Evolutionary conservation across 305 asterid species (phyloP).

Genomic region (Fraxinus velutina): DNA sequence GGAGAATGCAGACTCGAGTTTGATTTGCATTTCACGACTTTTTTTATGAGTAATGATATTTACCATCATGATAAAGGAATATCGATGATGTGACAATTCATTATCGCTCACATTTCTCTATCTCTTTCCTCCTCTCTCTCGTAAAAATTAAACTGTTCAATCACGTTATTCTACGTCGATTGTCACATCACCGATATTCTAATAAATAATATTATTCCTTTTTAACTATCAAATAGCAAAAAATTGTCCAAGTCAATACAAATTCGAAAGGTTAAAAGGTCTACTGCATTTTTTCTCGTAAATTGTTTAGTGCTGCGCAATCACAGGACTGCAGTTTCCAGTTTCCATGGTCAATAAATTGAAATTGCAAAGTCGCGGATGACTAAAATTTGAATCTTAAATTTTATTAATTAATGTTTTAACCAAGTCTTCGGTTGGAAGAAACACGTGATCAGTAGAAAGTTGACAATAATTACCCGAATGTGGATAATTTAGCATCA

Average conservation of each 20-base stretch:
- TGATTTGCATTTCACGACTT: no score
- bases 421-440: not conserved
- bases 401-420: no score
- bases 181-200: no score
- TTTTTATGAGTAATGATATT: no score
- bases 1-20: no score
- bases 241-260: not conserved
- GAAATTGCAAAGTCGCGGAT: not conserved
- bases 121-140: no score
- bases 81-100: not conserved
- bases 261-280: not conserved
- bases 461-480: not conserved
- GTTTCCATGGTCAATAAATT: not conserved
- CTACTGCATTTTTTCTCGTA: not conserved
- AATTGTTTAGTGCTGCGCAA: not conserved
- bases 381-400: not conserved
- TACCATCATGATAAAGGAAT: no score
- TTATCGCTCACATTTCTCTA: not conserved
- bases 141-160: not conserved
- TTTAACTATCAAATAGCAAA: not conserved
- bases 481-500: not conserved
- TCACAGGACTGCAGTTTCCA: not conserved
- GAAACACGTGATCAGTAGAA: not conserved
- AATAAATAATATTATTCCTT: no score
- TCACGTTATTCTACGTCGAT: not conserved